Evolutionary conservation across 2,329 filamentous ascomycete genomes (phyloP), one percentile per base, ranked within the genome.

Genomic region (Cordyceps tenuipes): DNA sequence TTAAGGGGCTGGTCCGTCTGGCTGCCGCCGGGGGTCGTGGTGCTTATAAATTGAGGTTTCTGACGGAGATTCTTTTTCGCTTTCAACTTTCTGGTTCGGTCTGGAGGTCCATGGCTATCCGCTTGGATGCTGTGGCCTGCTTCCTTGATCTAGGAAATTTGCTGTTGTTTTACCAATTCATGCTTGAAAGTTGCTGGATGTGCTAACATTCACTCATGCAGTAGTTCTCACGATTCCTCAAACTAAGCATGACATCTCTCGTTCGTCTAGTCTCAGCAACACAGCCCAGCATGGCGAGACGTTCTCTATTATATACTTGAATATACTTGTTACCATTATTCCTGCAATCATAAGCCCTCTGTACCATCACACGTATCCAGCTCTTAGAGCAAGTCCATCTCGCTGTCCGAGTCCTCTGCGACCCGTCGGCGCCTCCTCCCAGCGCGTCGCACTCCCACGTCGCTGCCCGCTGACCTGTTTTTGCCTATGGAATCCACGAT

Each of bases 1-100:
- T 7, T 61, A 61, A 60, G 61, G 67, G 61, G 63, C 61, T 61
- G 67, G 62, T 65, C 65, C 68, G 69, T 63, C 66, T 68, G 66
- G 65, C 64, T 65, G 55, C 51, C 61, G 72, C 69, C 68, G 72
- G 67, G 68, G 69, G 74, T 65, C 66, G 75, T 77, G 66, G 72
- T 77, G 75, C 75, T 77, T 77, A 73, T 75, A 77, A 70, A 66
- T 64, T 69, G 73, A 75, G 75, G 13, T 76, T 76, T 76, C 75
- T 77, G 75, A 77, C 64, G 7, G 69, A 73, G 68, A 69, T 69
- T 61, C 31, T 41, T 41, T 4, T 46, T 49, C 3, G n/a, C 23
- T 23, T 23, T 21, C n/a, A 41, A n/a, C 52, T 44, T 59, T 13
- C 8, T 48, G 2, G 29, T 19, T 29, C 26, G 43, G 5, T 19